A percentile compares a stretch with the other conserved stretches of the same genome.
Evolutionary conservation across 1,284 basidiomycete species (phyloP).

Genomic region (Melampsora americana): DNA sequence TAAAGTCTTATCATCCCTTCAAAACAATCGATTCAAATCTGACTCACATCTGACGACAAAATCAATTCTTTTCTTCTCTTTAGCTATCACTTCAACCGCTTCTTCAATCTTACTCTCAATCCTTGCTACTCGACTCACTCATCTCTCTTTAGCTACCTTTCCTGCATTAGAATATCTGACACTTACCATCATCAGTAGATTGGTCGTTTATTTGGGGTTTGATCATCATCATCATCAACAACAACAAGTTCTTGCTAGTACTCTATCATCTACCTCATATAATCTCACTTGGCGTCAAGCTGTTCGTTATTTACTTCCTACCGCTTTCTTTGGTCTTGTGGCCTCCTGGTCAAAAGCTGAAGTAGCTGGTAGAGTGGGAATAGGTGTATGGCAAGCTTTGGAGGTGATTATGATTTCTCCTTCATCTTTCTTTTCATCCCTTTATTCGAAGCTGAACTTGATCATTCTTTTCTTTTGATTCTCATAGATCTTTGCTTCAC

Average conservation of each 20-base stretch:
- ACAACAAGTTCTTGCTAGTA: not conserved
- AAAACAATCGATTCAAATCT: not conserved
- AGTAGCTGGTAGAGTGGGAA: not conserved
- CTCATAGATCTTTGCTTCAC: not conserved
- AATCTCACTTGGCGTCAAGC: not conserved
- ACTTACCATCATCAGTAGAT: constrained; percentile 15
- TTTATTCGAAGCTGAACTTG: too few relatives aligned
- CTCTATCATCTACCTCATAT: not conserved
- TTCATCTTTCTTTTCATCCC: not conserved
- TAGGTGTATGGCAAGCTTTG: constrained; percentile 27
- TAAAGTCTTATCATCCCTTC: not conserved
- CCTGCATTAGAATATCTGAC: constrained; percentile 16
- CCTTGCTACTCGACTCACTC: not conserved
- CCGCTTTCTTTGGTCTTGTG: not conserved
- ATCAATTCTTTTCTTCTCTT: not conserved
- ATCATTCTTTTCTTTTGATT: not conserved
- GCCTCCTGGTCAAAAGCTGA: constrained; percentile 1
- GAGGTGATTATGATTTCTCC: constrained; percentile 7
- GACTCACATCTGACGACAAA: not conserved
- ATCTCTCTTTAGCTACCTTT: not conserved
- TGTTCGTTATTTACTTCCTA: constrained; percentile 14
- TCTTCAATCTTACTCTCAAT: constrained; percentile 15
- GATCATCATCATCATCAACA: not conserved
- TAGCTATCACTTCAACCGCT: not conserved
- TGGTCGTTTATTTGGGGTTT: not conserved